Evolutionary conservation across 768 basidiomycete genomes (phyloP).

Genomic region (Leccinum truebloodii): DNA sequence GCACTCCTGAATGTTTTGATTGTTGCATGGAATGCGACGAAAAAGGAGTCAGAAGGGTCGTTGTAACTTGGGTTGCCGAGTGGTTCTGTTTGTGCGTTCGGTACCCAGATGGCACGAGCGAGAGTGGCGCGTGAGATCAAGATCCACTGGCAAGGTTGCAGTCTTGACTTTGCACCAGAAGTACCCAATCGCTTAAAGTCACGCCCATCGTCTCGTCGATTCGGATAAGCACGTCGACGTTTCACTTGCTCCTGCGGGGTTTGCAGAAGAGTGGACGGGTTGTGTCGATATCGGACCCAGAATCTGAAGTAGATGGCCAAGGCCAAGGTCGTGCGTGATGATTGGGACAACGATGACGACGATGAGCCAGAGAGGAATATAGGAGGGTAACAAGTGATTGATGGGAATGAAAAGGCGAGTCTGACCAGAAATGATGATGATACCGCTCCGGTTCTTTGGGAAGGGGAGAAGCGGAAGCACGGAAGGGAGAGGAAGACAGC

Average conservation of each 20-base stretch:
- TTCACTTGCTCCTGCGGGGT: too few relatives aligned
- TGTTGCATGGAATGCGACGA: conserved; percentile 47
- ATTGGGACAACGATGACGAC: conserved; percentile 42
- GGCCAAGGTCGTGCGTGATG: conserved; percentile 38
- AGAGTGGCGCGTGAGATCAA: too few relatives aligned
- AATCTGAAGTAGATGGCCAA: neutral
- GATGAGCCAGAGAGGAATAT: neutral
- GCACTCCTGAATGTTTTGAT: conserved; percentile 45
- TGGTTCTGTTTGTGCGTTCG: conserved; percentile 2
- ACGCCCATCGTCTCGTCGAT: too few relatives aligned
- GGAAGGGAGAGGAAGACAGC: conserved; percentile 29
- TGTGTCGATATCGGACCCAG: too few relatives aligned
- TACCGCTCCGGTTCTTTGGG: neutral
- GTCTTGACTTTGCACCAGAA: too few relatives aligned
- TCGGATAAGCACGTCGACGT: too few relatives aligned
- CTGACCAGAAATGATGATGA: neutral
- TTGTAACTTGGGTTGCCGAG: neutral
- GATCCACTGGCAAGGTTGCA: too few relatives aligned
- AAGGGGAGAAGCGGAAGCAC: neutral
- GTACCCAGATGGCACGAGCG: too few relatives aligned
- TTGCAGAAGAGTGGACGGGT: too few relatives aligned
- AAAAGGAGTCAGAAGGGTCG: conserved; percentile 25
- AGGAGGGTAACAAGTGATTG: neutral
- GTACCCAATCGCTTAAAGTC: too few relatives aligned
- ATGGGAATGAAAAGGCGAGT: neutral